Evolutionary conservation across 768 basidiomycete species (phyloP).

Genomic region (Tulasnella sp.): DNA sequence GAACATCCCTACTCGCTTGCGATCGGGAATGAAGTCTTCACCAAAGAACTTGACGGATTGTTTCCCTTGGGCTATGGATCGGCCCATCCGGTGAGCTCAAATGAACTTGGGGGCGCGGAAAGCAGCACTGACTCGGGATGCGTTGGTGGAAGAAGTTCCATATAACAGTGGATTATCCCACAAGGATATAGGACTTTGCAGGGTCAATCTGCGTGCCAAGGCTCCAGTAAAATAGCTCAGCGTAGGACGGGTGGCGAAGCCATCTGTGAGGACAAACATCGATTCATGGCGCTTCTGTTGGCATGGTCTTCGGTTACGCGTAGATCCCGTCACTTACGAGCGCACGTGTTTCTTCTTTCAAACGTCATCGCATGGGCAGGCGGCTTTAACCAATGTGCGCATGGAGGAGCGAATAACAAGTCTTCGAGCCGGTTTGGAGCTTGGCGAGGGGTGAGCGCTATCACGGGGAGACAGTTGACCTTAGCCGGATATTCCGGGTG

Average conservation of each 20-base stretch:
- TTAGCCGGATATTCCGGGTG: too few relatives aligned
- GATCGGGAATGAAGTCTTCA: conserved; percentile 74
- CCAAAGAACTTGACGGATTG: conserved; percentile 86
- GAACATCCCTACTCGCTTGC: conserved; percentile 70
- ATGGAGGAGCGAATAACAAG: too few relatives aligned
- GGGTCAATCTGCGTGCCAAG: conserved; percentile 85
- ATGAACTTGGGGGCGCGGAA: not conserved
- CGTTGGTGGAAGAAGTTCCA: conserved; percentile 85
- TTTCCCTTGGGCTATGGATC: conserved; percentile 67
- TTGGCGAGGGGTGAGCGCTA: too few relatives aligned
- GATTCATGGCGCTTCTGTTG: not conserved
- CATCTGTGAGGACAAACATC: conserved; percentile 48
- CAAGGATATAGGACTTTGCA: conserved; percentile 81
- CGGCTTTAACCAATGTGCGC: too few relatives aligned
- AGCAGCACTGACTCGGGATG: conserved; percentile 61
- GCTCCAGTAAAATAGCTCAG: conserved; percentile 98
- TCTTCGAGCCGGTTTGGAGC: too few relatives aligned
- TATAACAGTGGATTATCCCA: conserved; percentile 61
- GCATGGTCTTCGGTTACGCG: conserved; percentile 51
- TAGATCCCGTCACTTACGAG: conserved; percentile 91
- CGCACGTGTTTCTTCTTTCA: conserved; percentile 64
- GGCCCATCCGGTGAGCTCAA: not conserved
- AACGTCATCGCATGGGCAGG: conserved; percentile 73
- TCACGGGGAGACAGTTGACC: too few relatives aligned
- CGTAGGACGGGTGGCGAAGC: conserved; percentile 93